Evolutionary conservation across 352 stramenopile species (phyloP), one percentile per base, ranked within the genome.

Genomic region (Phytophthora ramorum): DNA sequence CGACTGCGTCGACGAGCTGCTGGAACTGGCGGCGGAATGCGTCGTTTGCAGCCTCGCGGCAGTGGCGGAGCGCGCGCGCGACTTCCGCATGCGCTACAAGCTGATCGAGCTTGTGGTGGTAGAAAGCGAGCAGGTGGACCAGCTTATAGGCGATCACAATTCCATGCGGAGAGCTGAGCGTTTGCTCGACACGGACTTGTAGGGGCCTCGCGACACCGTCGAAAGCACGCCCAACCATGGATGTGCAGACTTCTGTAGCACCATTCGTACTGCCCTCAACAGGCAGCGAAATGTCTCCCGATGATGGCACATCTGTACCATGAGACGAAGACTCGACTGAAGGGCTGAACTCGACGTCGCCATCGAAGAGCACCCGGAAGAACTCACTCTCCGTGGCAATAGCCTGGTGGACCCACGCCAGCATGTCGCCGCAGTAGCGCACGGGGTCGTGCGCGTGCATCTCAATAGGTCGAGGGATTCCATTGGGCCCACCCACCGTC

Each of bases 351-450:
- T 75, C 71, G 3, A 86, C 32, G 48, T 91, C 85, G 6, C 79
- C 81, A 41, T 92, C 79, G 48, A 92, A 91, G 13, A 97, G 70
- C 47, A 89, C 79, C 22, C 81, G 78, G 46, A 96, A 83, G 63
- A 96, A 92, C 56, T 97, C 88, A 38, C 68, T 72, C 58, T 97
- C 91, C 1, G 85, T 82, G 0, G 87, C 90, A 44, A 97, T 86
- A 7, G 83, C 71, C 51, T 96, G 85, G 54, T 97, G 91, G 13
- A 95, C 66, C 90, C 90, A 97, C 10, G 91, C 91, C 13, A 97
- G 50, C 87, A 97, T 96, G 47, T 96, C 88, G 20, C 90, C 83
- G 19, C 90, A 89, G 72, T 97, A 97, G 5, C 85, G 79, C n/a
- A 95, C 75, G 0, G 89, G 84, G 34, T 97, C 90, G 52, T 97